Evolutionary conservation across 2,329 filamentous ascomycete species (phyloP).

Genomic region (Xylariaceae sp.): DNA sequence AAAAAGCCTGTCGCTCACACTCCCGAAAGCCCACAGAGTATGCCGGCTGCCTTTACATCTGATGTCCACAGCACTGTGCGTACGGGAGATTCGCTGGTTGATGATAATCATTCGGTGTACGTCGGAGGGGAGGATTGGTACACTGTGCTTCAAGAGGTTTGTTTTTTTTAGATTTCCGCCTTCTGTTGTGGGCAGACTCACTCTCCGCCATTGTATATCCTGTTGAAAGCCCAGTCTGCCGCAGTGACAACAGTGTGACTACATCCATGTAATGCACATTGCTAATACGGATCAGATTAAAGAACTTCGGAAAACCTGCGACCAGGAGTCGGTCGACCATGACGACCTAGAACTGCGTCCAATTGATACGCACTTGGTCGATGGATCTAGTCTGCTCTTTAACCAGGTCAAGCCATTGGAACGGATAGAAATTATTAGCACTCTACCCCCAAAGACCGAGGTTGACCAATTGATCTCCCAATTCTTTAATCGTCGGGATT

Average conservation of each 20-base stretch:
- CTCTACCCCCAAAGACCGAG: slow-evolving; percentile 21
- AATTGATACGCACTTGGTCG: slow-evolving; percentile 11
- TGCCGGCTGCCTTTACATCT: neutral
- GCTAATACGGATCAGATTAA: no score
- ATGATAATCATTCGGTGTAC: slow-evolving; percentile 19
- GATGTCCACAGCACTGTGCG: slow-evolving; percentile 1
- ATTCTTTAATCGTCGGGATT: slow-evolving; percentile 23
- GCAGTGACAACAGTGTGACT: no score
- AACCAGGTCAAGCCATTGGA: slow-evolving; percentile 17
- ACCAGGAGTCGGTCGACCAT: slow-evolving; percentile 13
- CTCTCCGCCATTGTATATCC: no score
- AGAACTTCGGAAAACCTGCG: slow-evolving; percentile 19
- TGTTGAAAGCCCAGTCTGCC: no score
- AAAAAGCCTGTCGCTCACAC: neutral
- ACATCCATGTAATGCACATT: no score
- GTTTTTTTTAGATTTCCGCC: no score
- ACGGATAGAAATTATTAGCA: slow-evolving; percentile 20
- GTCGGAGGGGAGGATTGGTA: slow-evolving; percentile 19
- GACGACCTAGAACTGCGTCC: slow-evolving; percentile 24
- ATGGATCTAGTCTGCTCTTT: slow-evolving; percentile 23
- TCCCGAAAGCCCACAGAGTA: neutral
- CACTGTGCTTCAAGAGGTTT: slow-evolving; percentile 21
- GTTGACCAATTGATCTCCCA: slow-evolving; percentile 18
- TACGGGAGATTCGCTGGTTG: slow-evolving; percentile 15
- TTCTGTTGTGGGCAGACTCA: no score